phyloP scores from a whole-genome alignment of 352 stramenopile genomes.

The Phytopythium kandeliae region DNA sequence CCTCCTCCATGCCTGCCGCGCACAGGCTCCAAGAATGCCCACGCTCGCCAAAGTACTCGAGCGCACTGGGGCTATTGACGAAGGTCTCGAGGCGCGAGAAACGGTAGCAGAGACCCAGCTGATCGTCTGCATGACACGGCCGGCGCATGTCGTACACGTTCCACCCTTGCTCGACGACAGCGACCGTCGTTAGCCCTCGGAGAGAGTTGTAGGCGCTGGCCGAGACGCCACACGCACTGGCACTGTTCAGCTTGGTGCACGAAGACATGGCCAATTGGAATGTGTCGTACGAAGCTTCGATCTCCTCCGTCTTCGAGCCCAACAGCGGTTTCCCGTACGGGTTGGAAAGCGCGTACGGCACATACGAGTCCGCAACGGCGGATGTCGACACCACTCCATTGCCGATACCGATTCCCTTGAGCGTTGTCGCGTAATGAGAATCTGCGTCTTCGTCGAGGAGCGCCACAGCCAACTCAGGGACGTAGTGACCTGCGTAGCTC shows the following conservation, averaged over 20 bases:
- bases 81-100: slow-evolving; percentile 54
- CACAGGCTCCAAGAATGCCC: slow-evolving; percentile 43
- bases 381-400: slow-evolving; percentile 67
- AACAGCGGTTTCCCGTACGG: slow-evolving; percentile 37
- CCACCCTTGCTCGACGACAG: slow-evolving; percentile 16
- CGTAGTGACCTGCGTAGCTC: slow-evolving; percentile 94
- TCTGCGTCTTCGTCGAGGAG: slow-evolving; percentile 44
- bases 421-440: slow-evolving; percentile 15
- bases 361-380: slow-evolving; percentile 37
- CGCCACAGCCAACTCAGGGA: slow-evolving; percentile 83
- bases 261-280: slow-evolving; percentile 14
- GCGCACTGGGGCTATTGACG: slow-evolving; percentile 36
- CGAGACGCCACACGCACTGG: slow-evolving; percentile 17
- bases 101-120: slow-evolving; percentile 50
- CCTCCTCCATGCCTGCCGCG: slow-evolving; percentile 11
- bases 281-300: slow-evolving; percentile 9
- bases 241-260: slow-evolving; percentile 6
- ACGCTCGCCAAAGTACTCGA: slow-evolving; percentile 39
- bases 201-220: slow-evolving; percentile 12
- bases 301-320: slow-evolving; percentile 7
- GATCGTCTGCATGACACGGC: slow-evolving; percentile 39
- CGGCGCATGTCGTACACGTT: slow-evolving; percentile 75
- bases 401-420: slow-evolving; percentile 85
- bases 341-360: slow-evolving; percentile 43
- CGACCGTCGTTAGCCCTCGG: slow-evolving; percentile 5